Evolutionary conservation across 345 rosid species (phyloP).

Genomic region (Aquilaria sinensis): DNA sequence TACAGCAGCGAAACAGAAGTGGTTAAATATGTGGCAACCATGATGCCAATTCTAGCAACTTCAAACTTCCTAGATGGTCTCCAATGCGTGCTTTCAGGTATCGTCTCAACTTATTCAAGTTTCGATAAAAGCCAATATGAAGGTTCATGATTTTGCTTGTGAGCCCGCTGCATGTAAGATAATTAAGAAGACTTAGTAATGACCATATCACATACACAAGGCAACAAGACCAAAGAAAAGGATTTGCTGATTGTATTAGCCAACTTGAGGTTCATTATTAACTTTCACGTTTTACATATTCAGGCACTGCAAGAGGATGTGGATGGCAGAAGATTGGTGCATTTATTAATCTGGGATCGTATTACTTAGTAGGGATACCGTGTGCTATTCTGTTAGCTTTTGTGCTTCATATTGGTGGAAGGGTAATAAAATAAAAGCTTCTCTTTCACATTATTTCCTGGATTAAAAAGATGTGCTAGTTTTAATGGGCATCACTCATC

Average conservation of each 20-base stretch:
- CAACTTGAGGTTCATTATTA: not conserved
- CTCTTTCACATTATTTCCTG: not conserved
- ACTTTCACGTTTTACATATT: not conserved
- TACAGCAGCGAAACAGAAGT: constrained; percentile 31
- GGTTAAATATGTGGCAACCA: constrained; percentile 24
- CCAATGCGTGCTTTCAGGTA: constrained; percentile 49
- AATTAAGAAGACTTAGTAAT: no score
- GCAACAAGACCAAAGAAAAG: no score
- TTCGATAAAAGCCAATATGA: no score
- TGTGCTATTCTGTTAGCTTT: constrained; percentile 34
- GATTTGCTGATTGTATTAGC: not conserved
- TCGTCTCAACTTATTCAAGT: no score
- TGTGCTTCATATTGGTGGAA: constrained; percentile 28
- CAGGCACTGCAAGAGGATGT: constrained; percentile 50
- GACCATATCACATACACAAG: no score
- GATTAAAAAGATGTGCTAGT: not conserved
- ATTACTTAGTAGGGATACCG: constrained; percentile 40
- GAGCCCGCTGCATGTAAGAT: no score
- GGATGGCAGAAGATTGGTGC: constrained; percentile 54
- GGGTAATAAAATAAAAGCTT: constrained; percentile 14
- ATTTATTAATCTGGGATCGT: constrained; percentile 34
- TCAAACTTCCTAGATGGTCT: constrained; percentile 39
- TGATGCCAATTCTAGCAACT: constrained; percentile 31
- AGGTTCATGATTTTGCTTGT: no score
- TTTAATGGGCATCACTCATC: no score